Base-by-base conservation (phyloP, 2,329 filamentous ascomycete genomes). In the Chrysoporthe deuterocubensis region DNA sequence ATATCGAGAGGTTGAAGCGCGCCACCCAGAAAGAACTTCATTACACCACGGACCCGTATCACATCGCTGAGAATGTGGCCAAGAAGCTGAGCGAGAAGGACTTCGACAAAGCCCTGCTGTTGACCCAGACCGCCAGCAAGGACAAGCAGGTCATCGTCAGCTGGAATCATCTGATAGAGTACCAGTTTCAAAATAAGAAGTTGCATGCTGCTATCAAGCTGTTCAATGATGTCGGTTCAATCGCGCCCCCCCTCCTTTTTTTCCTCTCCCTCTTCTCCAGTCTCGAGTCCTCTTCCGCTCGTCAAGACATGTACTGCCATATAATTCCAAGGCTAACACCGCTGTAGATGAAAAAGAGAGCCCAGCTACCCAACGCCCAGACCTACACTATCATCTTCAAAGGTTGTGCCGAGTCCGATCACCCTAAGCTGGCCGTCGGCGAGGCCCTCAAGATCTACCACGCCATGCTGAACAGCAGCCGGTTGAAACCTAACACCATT, bases 301-400 rank as follows among this genome's bases (percentile, higher is more conserved):
- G n/a, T 42, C 16, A 21, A 14, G 9, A 9, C 34, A 14, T 16
- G 6, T 42, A 16, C 34, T 58, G 37, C 34, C 16, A n/a, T 14
- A 16, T 2, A 40, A 44, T 60, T 13, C 11, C 40, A 67, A 62
- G 69, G 60, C 71, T 73, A 64, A 74, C 70, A 67, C 54, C 46
- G 42, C 58, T 68, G 14, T 72, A 93, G 91, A 98, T 99, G 95
- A 99, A 98, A 81, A 98, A 98, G 81, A 87, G 94, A 70, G 90
- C 85, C 5, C 91, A 96, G 74, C 83, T 86, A 37, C 95, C 96
- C 1, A 95, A 94, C 76, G 86, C 88, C 3, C 87, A 90, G 73
- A 97, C 96, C 0, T 97, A 92, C 76, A 96, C 92, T 21, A 89
- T 92, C 67, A 86, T 98, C 68, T 89, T 99, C 72, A 84, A 87